phyloP scores from a whole-genome alignment of 805 yeast species.

The Saturnispora halmiae region DNA sequence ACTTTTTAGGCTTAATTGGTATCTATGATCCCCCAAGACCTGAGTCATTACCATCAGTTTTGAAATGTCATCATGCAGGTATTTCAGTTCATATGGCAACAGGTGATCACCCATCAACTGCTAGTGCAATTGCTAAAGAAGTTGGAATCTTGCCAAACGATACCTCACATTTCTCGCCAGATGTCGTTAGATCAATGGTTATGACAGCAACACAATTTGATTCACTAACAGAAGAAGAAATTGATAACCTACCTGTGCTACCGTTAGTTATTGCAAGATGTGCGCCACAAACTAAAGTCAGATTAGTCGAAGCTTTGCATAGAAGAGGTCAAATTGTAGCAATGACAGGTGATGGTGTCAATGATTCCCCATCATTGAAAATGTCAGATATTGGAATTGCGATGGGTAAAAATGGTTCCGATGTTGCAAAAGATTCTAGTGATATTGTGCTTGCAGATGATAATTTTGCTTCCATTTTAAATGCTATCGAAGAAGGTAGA shows the following conservation, averaged over 20 bases:
- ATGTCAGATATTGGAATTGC: constrained; percentile 77
- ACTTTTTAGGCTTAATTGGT: constrained; percentile 62
- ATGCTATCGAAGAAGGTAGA: constrained; percentile 74
- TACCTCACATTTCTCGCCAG: constrained; percentile 43
- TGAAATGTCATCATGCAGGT: constrained; percentile 63
- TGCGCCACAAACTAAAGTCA: constrained; percentile 74
- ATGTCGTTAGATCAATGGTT: constrained; percentile 55
- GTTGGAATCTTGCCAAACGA: constrained; percentile 67
- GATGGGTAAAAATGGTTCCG: constrained; percentile 75
- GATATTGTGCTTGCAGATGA: constrained; percentile 71
- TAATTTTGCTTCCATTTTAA: constrained; percentile 65
- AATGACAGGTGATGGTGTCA: constrained; percentile 81
- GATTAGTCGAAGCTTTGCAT: constrained; percentile 71
- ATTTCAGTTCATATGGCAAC: constrained; percentile 75
- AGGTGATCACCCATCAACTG: constrained; percentile 75
- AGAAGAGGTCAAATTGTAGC: constrained; percentile 57
- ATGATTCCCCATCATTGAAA: constrained; percentile 70
- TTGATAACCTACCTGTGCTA: constrained; percentile 55
- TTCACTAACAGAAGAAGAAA: constrained; percentile 46
- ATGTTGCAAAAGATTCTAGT: constrained; percentile 78
- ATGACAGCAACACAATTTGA: constrained; percentile 73
- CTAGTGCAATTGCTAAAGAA: constrained; percentile 70
- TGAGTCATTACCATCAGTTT: constrained; percentile 59
- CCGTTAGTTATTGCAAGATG: constrained; percentile 77
- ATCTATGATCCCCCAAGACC: constrained; percentile 74